Evolutionary conservation across 1,284 basidiomycete genomes (phyloP).

Genomic region (Xerocomus nothofagi): DNA sequence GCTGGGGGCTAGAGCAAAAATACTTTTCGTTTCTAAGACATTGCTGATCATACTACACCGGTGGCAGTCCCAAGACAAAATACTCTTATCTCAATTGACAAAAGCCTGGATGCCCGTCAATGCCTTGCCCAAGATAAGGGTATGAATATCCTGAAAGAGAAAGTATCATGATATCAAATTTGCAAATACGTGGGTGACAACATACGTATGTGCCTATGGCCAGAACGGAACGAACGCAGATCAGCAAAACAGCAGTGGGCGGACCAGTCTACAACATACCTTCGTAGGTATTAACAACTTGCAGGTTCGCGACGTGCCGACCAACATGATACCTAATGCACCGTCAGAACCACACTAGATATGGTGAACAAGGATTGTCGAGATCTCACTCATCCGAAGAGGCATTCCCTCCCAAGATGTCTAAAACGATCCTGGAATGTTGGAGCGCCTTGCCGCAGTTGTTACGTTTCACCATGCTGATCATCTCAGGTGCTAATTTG

Average conservation of each 20-base stretch:
- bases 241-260: slow-evolving; percentile 5
- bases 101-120: slow-evolving; percentile 88
- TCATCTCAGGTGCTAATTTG: slow-evolving; percentile 85
- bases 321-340: slow-evolving; percentile 78
- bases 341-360: neutral
- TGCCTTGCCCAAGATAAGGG: slow-evolving; percentile 88
- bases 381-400: slow-evolving; percentile 79
- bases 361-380: neutral
- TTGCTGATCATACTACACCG: neutral
- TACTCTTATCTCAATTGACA: slow-evolving; percentile 42
- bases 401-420: slow-evolving; percentile 91
- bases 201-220: slow-evolving; percentile 34
- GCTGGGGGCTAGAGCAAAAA: neutral
- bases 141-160: slow-evolving; percentile 68
- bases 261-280: slow-evolving; percentile 43
- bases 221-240: slow-evolving; percentile 4
- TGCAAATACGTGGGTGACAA: neutral
- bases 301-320: slow-evolving; percentile 87
- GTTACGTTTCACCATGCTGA: slow-evolving; percentile 93
- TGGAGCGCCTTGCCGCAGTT: slow-evolving; percentile 92
- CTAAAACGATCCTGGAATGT: slow-evolving; percentile 77
- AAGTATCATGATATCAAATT: slow-evolving; percentile 1
- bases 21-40: neutral
- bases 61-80: neutral
- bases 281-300: slow-evolving; percentile 93